These are phyloP conservation scores for Solanum dulcamara DNA, from an alignment of 257 asterid species.

Conservation along the genomic window DNA sequence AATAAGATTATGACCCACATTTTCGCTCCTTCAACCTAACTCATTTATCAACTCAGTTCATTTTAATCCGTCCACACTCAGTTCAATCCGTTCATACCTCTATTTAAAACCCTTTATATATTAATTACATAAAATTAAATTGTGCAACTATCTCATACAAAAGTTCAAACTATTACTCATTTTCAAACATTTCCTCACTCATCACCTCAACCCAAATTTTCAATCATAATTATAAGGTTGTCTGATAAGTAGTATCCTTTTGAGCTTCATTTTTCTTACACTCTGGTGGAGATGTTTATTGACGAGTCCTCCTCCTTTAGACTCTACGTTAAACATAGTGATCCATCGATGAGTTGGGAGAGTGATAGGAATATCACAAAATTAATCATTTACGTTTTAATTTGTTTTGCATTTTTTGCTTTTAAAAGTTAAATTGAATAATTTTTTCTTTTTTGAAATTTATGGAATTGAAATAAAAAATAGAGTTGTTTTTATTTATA, in stretches of 20 bases:
- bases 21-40: no score
- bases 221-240: background rate
- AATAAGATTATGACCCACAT: no score
- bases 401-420: background rate
- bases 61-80: no score
- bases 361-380: background rate
- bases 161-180: background rate
- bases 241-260: background rate
- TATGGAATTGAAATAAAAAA: no score
- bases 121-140: no score
- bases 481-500: no score
- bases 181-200: background rate
- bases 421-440: background rate
- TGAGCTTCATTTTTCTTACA: background rate
- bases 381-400: background rate
- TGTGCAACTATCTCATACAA: background rate
- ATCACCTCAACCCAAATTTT: background rate
- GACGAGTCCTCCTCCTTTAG: background rate
- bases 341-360: background rate
- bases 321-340: background rate
- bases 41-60: no score
- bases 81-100: background rate
- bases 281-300: background rate
- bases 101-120: background rate
- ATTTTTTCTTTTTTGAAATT: no score